These are phyloP conservation scores for Carex cristatella DNA, from an alignment of 176 grass and related monocot genomes.

Conservation along the genomic window DNA sequence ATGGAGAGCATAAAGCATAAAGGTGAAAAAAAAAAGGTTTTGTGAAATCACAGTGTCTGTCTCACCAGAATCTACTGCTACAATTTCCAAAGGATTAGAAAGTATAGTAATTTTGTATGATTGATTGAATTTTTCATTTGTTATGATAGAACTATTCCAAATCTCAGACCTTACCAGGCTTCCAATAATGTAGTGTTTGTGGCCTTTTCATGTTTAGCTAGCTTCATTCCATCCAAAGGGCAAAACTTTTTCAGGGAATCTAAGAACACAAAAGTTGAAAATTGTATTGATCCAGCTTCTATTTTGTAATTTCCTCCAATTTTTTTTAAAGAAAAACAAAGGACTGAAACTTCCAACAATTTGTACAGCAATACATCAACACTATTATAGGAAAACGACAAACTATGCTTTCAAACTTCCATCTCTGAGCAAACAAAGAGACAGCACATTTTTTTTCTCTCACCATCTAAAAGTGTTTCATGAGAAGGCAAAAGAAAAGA, in stretches of 20 bases:
- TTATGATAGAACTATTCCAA: background rate
- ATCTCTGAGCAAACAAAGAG: slow-evolving; percentile 7
- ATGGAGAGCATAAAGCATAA: slow-evolving; percentile 6
- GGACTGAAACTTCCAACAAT: background rate
- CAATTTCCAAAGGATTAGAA: slow-evolving; percentile 16
- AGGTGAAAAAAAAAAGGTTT: background rate
- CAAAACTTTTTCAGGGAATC: background rate
- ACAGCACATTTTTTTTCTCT: slow-evolving; percentile 4
- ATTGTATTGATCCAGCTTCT: background rate
- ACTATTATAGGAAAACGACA: background rate
- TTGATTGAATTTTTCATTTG: background rate
- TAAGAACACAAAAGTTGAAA: background rate
- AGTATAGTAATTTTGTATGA: background rate
- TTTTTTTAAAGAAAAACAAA: background rate
- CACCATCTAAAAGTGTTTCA: background rate
- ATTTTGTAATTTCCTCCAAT: background rate
- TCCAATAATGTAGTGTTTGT: background rate
- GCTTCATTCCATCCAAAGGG: background rate
- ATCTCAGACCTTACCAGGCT: background rate
- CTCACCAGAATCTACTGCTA: slow-evolving; percentile 10
- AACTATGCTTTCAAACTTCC: slow-evolving; percentile 15
- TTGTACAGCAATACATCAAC: background rate
- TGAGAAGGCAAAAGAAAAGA: background rate
- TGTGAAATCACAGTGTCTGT: background rate
- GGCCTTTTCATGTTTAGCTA: background rate